A percentile compares a stretch with the other conserved stretches of the same genome.
These are phyloP conservation scores for Talaromyces atroroseus DNA, from an alignment of 2,329 filamentous ascomycete genomes.

Conservation along the genomic window DNA sequence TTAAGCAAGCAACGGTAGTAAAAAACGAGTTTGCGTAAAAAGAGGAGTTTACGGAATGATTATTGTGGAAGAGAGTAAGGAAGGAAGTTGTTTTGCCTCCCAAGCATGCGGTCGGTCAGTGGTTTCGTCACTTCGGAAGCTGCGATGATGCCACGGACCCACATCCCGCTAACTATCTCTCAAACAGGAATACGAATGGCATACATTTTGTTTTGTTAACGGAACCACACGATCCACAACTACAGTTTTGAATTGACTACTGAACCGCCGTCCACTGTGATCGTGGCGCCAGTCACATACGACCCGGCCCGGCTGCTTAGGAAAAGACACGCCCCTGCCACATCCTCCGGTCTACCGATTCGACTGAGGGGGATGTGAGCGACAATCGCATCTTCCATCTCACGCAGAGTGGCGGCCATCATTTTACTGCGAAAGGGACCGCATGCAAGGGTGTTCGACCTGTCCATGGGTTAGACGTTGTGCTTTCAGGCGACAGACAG, in stretches of 20 bases:
- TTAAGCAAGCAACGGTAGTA: neutral
- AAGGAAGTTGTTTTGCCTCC: neutral
- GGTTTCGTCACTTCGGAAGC: slow-evolving; percentile 10
- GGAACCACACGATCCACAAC: neutral
- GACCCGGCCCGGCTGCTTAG: slow-evolving; percentile 62
- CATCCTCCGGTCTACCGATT: slow-evolving; percentile 63
- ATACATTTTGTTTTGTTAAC: neutral
- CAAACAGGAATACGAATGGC: neutral
- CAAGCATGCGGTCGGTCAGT: neutral
- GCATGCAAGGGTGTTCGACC: slow-evolving; percentile 63
- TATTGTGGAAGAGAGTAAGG: neutral
- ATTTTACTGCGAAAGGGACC: slow-evolving; percentile 57
- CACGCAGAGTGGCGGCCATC: slow-evolving; percentile 50
- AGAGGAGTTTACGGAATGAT: neutral
- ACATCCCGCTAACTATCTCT: neutral
- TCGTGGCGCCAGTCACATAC: slow-evolving; percentile 61
- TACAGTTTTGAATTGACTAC: slow-evolving; percentile 38
- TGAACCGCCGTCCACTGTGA: slow-evolving; percentile 57
- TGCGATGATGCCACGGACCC: slow-evolving; percentile 6
- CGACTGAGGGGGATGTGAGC: slow-evolving; percentile 59
- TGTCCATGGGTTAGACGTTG: slow-evolving; percentile 14
- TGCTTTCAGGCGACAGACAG: slow-evolving; percentile 35
- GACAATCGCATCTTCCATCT: slow-evolving; percentile 45
- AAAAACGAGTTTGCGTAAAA: neutral
- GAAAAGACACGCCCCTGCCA: slow-evolving; percentile 67